A percentile compares a stretch with the other conserved stretches of the same genome.
Evolutionary conservation across 148 eudicot genomes (phyloP).

Genomic region (Agrostemma githago): DNA sequence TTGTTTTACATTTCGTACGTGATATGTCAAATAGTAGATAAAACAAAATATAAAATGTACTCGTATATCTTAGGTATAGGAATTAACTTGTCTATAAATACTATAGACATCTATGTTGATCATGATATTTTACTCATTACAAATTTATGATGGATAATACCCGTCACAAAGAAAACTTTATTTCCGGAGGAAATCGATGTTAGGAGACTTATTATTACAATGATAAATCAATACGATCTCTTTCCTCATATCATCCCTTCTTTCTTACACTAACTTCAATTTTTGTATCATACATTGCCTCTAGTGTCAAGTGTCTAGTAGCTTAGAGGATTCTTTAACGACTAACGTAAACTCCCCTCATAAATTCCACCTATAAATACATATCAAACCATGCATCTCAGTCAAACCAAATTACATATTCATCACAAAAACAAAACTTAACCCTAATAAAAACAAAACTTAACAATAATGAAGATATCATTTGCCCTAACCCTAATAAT

Average conservation of each 20-base stretch:
- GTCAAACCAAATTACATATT: background rate
- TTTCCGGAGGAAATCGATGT: too few species aligned
- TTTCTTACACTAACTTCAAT: background rate
- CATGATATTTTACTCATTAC: too few species aligned
- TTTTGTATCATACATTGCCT: background rate
- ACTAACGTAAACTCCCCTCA: background rate
- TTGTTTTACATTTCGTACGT: too few species aligned
- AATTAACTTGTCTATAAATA: too few species aligned
- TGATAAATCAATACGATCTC: too few species aligned
- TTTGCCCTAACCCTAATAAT: background rate
- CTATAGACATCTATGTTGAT: too few species aligned
- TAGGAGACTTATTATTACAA: too few species aligned
- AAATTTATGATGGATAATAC: too few species aligned
- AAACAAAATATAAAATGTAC: too few species aligned
- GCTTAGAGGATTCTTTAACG: conserved; percentile 1
- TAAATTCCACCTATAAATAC: background rate
- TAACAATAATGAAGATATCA: conserved; percentile 10
- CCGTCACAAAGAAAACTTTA: too few species aligned
- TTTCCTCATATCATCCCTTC: background rate
- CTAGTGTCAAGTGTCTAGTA: background rate
- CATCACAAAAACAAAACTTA: background rate
- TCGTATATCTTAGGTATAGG: too few species aligned
- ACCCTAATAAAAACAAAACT: background rate
- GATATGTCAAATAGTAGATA: too few species aligned
- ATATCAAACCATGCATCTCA: background rate